Conservation (phyloP, 1,139 yeast genomes). For the Diutina rugosa region DNA sequence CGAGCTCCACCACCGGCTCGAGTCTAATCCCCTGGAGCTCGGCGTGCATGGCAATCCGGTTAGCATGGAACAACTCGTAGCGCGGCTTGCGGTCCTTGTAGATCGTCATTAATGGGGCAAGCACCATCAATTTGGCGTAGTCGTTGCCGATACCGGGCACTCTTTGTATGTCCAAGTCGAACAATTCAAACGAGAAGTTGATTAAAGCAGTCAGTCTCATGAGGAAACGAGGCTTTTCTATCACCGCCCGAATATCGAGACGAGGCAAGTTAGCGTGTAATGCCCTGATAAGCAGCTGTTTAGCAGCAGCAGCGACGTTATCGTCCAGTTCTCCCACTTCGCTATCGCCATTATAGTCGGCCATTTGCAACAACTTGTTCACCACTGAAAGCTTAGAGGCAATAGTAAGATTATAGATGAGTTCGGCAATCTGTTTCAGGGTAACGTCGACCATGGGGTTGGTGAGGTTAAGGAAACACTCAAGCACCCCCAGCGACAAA, state of each 20-base stretch:
- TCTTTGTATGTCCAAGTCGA: slow-evolving; percentile 19
- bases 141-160: slow-evolving; percentile 25
- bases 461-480: slow-evolving; percentile 29
- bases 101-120: slow-evolving; percentile 21
- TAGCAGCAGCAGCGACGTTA: slow-evolving; percentile 11
- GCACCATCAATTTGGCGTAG: slow-evolving; percentile 21
- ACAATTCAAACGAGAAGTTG: slow-evolving; percentile 24
- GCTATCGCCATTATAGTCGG: slow-evolving; percentile 7
- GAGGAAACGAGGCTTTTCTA: background rate
- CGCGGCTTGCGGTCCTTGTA: slow-evolving; percentile 11
- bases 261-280: background rate
- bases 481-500: slow-evolving; percentile 25
- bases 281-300: slow-evolving; percentile 7
- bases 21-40: slow-evolving; percentile 20
- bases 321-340: slow-evolving; percentile 3
- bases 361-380: slow-evolving; percentile 18
- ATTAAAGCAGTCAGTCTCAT: slow-evolving; percentile 5
- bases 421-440: slow-evolving; percentile 27
- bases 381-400: slow-evolving; percentile 12
- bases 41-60: slow-evolving; percentile 13
- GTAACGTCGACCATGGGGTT: slow-evolving; percentile 39
- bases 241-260: slow-evolving; percentile 4
- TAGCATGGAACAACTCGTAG: slow-evolving; percentile 6
- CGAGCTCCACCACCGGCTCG: slow-evolving; percentile 12
- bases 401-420: slow-evolving; percentile 16